A percentile compares a stretch with the other conserved stretches of the same genome.
These are phyloP conservation scores for Hypoxylon crocopeplum DNA, from an alignment of 495 filamentous ascomycete species.

Conservation along the genomic window DNA sequence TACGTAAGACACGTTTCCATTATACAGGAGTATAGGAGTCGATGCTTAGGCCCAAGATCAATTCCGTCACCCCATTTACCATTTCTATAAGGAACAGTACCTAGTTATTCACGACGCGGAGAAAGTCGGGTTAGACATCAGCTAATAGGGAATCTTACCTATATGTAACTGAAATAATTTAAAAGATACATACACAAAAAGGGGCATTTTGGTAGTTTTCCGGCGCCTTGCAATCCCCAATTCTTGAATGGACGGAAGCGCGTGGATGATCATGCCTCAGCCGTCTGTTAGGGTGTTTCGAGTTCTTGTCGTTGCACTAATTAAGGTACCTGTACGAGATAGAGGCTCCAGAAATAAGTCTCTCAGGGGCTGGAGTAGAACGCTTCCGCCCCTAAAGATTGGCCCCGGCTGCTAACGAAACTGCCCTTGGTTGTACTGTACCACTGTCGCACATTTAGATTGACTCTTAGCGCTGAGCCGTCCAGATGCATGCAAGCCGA, in stretches of 20 bases:
- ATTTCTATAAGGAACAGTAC: too few relatives aligned
- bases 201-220: too few relatives aligned
- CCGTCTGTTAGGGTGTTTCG: conserved; percentile 32
- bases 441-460: conserved; percentile 32
- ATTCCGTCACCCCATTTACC: too few relatives aligned
- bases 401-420: conserved; percentile 9
- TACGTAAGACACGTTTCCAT: too few relatives aligned
- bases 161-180: too few relatives aligned
- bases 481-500: conserved; percentile 23
- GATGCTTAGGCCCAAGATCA: too few relatives aligned
- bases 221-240: not conserved
- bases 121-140: too few relatives aligned
- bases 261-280: conserved; percentile 30
- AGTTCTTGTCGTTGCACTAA: conserved; percentile 26
- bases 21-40: too few relatives aligned
- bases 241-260: conserved; percentile 8
- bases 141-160: too few relatives aligned
- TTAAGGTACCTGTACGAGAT: conserved; percentile 21
- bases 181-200: too few relatives aligned
- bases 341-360: conserved; percentile 2
- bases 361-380: conserved; percentile 1
- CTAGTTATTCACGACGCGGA: too few relatives aligned
- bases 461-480: conserved; percentile 35
- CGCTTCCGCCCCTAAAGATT: conserved; percentile 13
- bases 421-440: conserved; percentile 15